These are phyloP conservation scores for Daedaleopsis nitida DNA, from an alignment of 768 basidiomycete species.

Conservation along the genomic window DNA sequence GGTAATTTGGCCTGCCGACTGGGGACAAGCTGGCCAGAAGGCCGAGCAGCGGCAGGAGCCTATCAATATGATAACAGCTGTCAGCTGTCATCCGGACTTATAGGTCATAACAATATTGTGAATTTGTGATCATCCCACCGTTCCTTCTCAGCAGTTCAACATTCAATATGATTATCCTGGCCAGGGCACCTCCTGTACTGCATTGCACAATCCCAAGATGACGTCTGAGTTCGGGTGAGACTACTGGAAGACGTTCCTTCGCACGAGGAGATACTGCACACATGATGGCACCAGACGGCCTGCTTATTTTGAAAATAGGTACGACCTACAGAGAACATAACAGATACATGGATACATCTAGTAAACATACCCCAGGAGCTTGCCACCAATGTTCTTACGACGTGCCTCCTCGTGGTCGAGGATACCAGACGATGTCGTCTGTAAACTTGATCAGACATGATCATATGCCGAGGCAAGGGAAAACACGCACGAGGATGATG, in stretches of 20 bases:
- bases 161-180: too few species aligned
- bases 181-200: too few species aligned
- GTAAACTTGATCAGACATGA: not conserved
- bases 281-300: conserved; percentile 15
- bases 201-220: too few species aligned
- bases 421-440: conserved; percentile 98
- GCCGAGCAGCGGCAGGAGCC: too few species aligned
- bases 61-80: too few species aligned
- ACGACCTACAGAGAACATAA: conserved; percentile 16
- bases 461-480: not conserved
- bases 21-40: too few species aligned
- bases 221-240: not conserved
- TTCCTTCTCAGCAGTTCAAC: too few species aligned
- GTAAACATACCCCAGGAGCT: conserved; percentile 91
- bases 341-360: conserved; percentile 42
- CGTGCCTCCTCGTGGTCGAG: conserved; percentile 99
- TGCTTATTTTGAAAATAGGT: conserved; percentile 17
- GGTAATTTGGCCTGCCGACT: too few species aligned
- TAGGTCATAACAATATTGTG: too few species aligned
- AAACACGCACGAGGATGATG: conserved; percentile 80
- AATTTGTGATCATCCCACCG: too few species aligned
- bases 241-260: not conserved
- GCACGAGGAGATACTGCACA: not conserved
- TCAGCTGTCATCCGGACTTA: too few species aligned
- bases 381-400: conserved; percentile 97